Evolutionary conservation across 164 flowering plant genomes (phyloP).

Genomic region (Stephania yunnanensis): DNA sequence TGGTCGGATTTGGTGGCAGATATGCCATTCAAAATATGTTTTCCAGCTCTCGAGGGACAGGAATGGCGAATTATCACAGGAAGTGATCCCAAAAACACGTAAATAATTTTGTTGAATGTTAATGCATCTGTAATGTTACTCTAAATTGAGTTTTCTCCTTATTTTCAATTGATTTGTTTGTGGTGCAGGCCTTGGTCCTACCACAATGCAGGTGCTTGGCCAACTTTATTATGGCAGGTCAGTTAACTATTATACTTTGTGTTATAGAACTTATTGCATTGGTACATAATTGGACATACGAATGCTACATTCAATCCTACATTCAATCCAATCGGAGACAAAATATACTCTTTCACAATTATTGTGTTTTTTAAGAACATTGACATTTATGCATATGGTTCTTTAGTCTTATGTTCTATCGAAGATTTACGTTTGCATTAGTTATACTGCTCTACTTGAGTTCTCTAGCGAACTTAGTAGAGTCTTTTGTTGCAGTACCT

Average conservation of each 20-base stretch:
- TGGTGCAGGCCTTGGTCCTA: slow-evolving; percentile 91
- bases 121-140: neutral
- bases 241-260: slow-evolving; percentile 5
- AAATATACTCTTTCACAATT: neutral
- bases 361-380: neutral
- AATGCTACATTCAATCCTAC: neutral
- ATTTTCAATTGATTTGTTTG: slow-evolving; percentile 11
- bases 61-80: slow-evolving; percentile 91
- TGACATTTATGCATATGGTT: neutral
- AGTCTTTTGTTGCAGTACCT: neutral
- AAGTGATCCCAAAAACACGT: slow-evolving; percentile 95
- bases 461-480: neutral
- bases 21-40: slow-evolving; percentile 88
- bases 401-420: neutral
- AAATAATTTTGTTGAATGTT: slow-evolving; percentile 18
- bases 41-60: slow-evolving; percentile 81
- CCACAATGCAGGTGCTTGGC: slow-evolving; percentile 95
- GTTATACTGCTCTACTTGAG: neutral
- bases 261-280: neutral
- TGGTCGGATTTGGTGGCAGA: slow-evolving; percentile 76
- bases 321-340: neutral
- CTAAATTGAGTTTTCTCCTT: neutral
- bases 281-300: neutral
- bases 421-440: neutral
- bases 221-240: slow-evolving; percentile 97